Base-by-base conservation (phyloP, 768 basidiomycete genomes). In the Pisolithus tinctorius region DNA sequence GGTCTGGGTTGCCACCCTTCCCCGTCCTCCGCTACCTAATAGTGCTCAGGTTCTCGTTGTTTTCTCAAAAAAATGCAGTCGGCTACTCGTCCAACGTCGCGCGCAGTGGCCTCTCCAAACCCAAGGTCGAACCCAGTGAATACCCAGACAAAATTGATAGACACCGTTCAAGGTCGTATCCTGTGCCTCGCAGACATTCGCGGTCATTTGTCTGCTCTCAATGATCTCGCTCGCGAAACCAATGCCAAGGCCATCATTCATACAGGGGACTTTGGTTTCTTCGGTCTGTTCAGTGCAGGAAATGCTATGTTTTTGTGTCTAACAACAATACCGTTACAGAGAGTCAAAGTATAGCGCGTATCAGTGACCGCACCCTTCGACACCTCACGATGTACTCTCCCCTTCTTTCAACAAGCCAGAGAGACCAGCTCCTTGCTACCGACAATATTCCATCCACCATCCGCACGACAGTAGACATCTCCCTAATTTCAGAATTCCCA, bases 251-350 rank as follows among this genome's bases (percentile, higher is more conserved):
- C 93, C 16, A 85, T 97, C 66, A 89, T 99, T 53, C 95, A 98
- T 66, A 95, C 94, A 0, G 96, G 96, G 48, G 96, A 99, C 74
- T 98, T 98, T 82, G 96, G 96, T 53, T 96, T 99, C 73, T 96
- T 95, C 69, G 92, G 90, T 85, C 58, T 55, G 77, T 68, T 25
- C 34, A 14, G 34, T 34, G 14, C 34, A 34, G 13, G 13, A 34
- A 9, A 34, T 34, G 14, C 34, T 34, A 13, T 34, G 4, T 34
- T 47, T 47, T 23, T 38, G 46, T 26, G 27, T 39, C 50, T 51
- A 53, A 61, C 45, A 61, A 58, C 58, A 58, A 50, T 57, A 57
- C 8, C 50, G 45, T 38, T 38, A 9, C 69, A 92, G 90, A 93
- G 68, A 74, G 81, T 27, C 74, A 75, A 56, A 92, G 89, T 66